These are phyloP conservation scores for Stemphylium vesicarium DNA, from an alignment of 2,329 filamentous ascomycete species.

Conservation along the genomic window DNA sequence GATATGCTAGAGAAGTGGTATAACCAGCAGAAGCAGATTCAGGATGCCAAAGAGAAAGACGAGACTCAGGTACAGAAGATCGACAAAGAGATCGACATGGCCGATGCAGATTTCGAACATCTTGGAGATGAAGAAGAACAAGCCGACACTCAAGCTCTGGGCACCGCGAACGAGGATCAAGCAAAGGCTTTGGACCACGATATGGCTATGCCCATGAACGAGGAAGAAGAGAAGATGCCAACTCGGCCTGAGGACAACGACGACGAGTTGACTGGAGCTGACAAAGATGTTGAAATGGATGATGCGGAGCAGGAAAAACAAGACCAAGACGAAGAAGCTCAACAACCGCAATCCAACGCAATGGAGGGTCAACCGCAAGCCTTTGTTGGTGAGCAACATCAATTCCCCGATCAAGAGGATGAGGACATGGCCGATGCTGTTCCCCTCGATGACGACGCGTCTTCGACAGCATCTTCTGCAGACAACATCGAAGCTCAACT, in stretches of 20 bases:
- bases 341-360: conserved; percentile 35
- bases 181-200: conserved; percentile 84
- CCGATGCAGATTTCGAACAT: conserved; percentile 89
- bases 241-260: conserved; percentile 45
- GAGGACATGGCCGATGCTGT: conserved; percentile 47
- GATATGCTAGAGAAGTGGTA: conserved; percentile 95
- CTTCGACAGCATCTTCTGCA: conserved; percentile 42
- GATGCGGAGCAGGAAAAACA: conserved; percentile 41
- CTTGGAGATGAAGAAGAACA: conserved; percentile 80
- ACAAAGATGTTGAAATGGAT: conserved; percentile 52
- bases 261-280: conserved; percentile 28
- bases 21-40: conserved; percentile 82
- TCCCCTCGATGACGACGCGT: conserved; percentile 46
- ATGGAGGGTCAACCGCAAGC: conserved; percentile 49
- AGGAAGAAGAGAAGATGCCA: conserved; percentile 52
- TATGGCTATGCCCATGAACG: conserved; percentile 78
- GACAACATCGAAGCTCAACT: conserved; percentile 64
- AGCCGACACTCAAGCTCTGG: conserved; percentile 90
- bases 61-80: conserved; percentile 57
- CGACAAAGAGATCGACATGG: conserved; percentile 71
- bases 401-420: conserved; percentile 40
- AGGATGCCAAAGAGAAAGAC: conserved; percentile 53
- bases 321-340: conserved; percentile 33
- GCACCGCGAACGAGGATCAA: conserved; percentile 85
- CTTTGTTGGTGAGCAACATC: conserved; percentile 54